Percentiles rank a stretch among this genome's conserved stretches.
Evolutionary conservation across 257 asterid genomes (phyloP).

Genomic region (Solanum acaule): DNA sequence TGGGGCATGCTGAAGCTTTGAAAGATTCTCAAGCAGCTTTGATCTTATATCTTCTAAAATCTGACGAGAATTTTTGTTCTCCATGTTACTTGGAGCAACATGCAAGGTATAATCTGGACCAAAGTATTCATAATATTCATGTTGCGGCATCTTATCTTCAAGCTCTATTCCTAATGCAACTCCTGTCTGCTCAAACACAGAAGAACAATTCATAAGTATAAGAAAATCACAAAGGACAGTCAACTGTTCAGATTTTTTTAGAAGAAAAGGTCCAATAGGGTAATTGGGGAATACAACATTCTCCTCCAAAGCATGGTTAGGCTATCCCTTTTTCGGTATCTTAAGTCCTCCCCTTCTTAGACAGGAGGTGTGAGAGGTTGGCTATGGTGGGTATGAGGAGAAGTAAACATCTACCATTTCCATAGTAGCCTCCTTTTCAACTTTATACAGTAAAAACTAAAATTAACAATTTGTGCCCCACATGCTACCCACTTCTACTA

Average conservation of each 20-base stretch:
- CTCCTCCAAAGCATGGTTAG: not conserved
- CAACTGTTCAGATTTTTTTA: not conserved
- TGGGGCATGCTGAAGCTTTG: constrained; percentile 54
- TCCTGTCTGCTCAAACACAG: constrained; percentile 28
- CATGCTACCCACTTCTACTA: not conserved
- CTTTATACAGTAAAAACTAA: not conserved
- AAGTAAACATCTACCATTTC: not conserved
- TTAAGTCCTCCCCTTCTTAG: not conserved
- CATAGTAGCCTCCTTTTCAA: not conserved
- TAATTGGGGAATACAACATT: not conserved
- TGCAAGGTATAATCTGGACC: constrained; percentile 47
- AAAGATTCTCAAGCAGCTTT: constrained; percentile 42
- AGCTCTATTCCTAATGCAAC: constrained; percentile 51
- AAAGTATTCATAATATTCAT: constrained; percentile 46
- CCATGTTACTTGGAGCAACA: constrained; percentile 52
- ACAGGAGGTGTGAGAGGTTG: not conserved
- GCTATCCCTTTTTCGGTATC: not conserved
- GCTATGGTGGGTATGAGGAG: not conserved
- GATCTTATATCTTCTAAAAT: constrained; percentile 33
- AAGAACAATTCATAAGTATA: not conserved
- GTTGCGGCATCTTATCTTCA: constrained; percentile 40
- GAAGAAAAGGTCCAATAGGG: not conserved
- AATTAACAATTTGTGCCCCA: not conserved
- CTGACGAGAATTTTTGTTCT: constrained; percentile 39
- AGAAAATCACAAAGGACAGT: not conserved